Base-by-base conservation (phyloP, 345 rosid species). In the Acer campestre region DNA sequence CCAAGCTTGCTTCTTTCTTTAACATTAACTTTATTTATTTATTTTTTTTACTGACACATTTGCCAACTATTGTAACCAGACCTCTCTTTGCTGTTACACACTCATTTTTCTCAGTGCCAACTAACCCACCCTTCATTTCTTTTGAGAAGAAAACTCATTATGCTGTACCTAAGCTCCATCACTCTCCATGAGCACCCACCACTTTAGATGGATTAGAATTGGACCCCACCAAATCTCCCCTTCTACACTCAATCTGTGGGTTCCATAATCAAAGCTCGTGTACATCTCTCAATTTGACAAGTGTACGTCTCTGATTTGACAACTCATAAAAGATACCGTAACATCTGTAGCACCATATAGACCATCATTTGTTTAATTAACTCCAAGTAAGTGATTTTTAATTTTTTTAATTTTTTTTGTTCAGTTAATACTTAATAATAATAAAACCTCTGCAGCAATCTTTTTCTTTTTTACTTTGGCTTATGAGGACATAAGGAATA, bases 81-180 rank as follows among this genome's bases (percentile, higher is more conserved):
- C 84, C 88, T 76, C 84, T 88, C 86, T 86, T 87, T 84, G 92
- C 92, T 93, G 96, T 91, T 88, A 84, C 90, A 84, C 93, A 91
- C 92, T 84, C 87, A 78, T 82, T 77, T 86, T 82, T 87, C 81
- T 71, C 83, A 75, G 85, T 85, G 87, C 86, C 93, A 88, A 88
- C 92, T 74, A 87, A 82, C 84, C 83, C 71, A 46, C 66, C 73
- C 82, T 84, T 86, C 79, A 61, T 85, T 83, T 81, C 83, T 83
- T 84, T 84, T 77, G 72, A 79, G 80, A 75, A 71, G 11, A 13
- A 58, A 62, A 61, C 70, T 78, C 71, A 76, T 73, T 42, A 62
- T 83, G 77, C 80, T 48, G 76, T 23, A 78, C 74, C 84, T 74
- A 69, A 83, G 71, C 80, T 82, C 79, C 87, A 78, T 83, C 82